These are phyloP conservation scores for Solanum aculeatissimum DNA, from an alignment of 305 asterid species.

Conservation along the genomic window DNA sequence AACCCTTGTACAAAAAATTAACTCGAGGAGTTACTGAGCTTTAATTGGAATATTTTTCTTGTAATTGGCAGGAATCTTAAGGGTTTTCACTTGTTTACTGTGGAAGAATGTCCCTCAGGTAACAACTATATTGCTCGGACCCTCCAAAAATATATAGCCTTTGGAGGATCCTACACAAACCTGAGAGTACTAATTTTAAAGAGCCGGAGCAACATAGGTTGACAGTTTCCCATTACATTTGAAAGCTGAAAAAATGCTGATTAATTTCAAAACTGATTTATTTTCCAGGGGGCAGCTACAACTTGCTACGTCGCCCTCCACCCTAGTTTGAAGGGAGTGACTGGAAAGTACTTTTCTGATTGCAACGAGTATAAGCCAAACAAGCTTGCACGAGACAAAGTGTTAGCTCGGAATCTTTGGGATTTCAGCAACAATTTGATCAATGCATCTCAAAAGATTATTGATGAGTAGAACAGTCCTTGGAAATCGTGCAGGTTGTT, in stretches of 20 bases:
- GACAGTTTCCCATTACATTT: no score
- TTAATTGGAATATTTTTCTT: background rate
- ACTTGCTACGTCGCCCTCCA: conserved; percentile 80
- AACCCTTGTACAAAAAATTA: background rate
- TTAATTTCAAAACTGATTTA: background rate
- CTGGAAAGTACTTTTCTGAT: conserved; percentile 66
- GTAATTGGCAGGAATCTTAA: conserved; percentile 29
- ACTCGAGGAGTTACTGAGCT: background rate
- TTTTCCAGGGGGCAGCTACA: conserved; percentile 78
- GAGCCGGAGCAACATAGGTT: background rate
- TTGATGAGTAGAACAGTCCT: background rate
- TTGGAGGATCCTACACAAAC: background rate
- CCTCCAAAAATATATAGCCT: background rate
- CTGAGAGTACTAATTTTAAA: no score
- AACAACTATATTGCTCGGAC: background rate
- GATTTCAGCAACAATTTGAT: conserved; percentile 64
- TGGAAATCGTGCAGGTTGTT: background rate
- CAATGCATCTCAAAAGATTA: background rate
- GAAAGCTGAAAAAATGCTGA: background rate
- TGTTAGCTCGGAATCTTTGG: conserved; percentile 58
- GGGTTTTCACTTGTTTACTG: conserved; percentile 36
- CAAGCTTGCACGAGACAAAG: conserved; percentile 30
- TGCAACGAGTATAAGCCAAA: conserved; percentile 53
- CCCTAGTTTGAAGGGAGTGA: conserved; percentile 51
- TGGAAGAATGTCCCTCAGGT: conserved; percentile 93